Conservation (phyloP, 805 yeast species). For the Schwanniomyces sp. region DNA sequence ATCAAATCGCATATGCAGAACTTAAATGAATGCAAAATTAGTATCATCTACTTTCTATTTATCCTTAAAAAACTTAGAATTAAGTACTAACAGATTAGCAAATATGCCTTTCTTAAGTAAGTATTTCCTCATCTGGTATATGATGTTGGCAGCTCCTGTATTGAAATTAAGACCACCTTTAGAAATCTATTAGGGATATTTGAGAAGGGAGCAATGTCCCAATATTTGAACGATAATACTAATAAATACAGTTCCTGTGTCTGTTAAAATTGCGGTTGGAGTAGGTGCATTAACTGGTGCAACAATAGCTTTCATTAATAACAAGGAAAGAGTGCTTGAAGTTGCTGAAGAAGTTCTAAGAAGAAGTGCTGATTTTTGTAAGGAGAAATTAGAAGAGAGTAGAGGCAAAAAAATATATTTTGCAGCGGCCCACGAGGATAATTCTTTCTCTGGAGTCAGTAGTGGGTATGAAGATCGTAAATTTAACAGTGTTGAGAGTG, state of each 20-base stretch:
- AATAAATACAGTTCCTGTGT: constrained; percentile 26
- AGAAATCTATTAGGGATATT: constrained; percentile 16
- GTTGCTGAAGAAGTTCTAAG: constrained; percentile 26
- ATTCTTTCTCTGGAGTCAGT: constrained; percentile 8
- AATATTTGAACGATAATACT: constrained; percentile 2
- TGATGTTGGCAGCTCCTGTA: constrained; percentile 9
- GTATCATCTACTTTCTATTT: background rate
- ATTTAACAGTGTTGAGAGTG: constrained; percentile 7
- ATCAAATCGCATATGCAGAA: background rate
- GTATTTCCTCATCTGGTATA: background rate
- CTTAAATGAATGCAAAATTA: background rate
- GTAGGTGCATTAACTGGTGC: constrained; percentile 36
- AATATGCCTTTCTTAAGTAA: constrained; percentile 6
- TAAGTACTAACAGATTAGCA: background rate
- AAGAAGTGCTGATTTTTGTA: constrained; percentile 30
- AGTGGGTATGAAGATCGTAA: constrained; percentile 1
- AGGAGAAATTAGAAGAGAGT: constrained; percentile 15
- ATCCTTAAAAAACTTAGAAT: no score
- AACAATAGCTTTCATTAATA: constrained; percentile 27
- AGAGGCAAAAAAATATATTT: constrained; percentile 15
- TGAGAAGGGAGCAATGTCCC: background rate
- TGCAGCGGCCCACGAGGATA: constrained; percentile 20
- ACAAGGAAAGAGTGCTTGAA: constrained; percentile 28
- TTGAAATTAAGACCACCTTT: constrained; percentile 36
- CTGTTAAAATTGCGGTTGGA: constrained; percentile 31